These are phyloP conservation scores for Pleurostoma richardsiae DNA, from an alignment of 2,329 filamentous ascomycete genomes.

Conservation along the genomic window DNA sequence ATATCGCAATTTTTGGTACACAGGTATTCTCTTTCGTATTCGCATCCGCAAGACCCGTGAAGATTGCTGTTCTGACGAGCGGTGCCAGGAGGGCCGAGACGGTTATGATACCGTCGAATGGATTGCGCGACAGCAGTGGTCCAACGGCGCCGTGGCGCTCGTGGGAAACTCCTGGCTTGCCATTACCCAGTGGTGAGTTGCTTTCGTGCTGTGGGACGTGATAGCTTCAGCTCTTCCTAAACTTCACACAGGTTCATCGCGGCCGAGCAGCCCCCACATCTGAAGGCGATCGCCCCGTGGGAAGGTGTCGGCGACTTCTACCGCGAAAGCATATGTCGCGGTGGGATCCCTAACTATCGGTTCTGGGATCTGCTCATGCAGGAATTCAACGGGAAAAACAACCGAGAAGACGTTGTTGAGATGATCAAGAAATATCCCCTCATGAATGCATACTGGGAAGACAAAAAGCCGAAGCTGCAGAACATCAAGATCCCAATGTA, in stretches of 20 bases:
- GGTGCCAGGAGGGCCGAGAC: slow-evolving; percentile 15
- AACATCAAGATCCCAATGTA: slow-evolving; percentile 15
- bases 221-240: no score
- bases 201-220: no score
- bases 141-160: slow-evolving; percentile 4
- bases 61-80: no score
- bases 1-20: slow-evolving; percentile 11
- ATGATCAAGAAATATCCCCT: slow-evolving; percentile 13
- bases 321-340: neutral
- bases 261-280: slow-evolving; percentile 3
- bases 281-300: slow-evolving; percentile 13
- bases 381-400: slow-evolving; percentile 9
- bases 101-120: slow-evolving; percentile 18
- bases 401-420: slow-evolving; percentile 10
- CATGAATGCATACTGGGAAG: slow-evolving; percentile 15
- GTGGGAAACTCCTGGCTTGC: slow-evolving; percentile 6
- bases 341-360: slow-evolving; percentile 13
- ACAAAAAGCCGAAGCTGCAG: slow-evolving; percentile 14
- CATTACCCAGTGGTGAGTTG: no score
- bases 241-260: slow-evolving; percentile 6
- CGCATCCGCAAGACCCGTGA: no score
- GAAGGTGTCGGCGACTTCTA: slow-evolving; percentile 11
- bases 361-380: slow-evolving; percentile 10
- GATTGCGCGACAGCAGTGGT: slow-evolving; percentile 11
- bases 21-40: no score